Percentiles rank a stretch among this genome's conserved stretches.
Evolutionary conservation across 192 early-diverging fungal genomes (phyloP).

Genomic region (Podila epigama): DNA sequence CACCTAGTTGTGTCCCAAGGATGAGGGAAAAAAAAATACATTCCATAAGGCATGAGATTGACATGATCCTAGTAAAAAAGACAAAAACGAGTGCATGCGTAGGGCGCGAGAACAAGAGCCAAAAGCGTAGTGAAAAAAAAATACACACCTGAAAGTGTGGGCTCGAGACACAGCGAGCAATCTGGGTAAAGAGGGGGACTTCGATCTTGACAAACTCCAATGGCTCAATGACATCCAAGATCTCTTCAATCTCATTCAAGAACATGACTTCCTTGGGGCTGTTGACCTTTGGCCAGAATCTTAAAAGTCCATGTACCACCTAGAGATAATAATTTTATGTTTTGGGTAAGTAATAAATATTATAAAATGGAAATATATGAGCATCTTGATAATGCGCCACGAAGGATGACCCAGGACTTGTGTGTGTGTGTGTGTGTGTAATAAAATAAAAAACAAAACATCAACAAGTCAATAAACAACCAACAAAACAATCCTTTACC

Average conservation of each 20-base stretch:
- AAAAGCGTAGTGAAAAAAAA: background rate
- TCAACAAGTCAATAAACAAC: no score
- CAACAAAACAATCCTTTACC: slow-evolving; percentile 50
- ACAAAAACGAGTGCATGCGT: background rate
- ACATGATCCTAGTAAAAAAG: background rate
- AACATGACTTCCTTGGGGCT: slow-evolving; percentile 99
- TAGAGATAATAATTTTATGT: no score
- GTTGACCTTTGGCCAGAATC: slow-evolving; percentile 99
- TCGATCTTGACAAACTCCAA: slow-evolving; percentile 91
- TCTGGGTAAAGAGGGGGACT: slow-evolving; percentile 90
- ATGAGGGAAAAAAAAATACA: background rate
- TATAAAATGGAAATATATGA: no score
- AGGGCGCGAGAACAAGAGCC: background rate
- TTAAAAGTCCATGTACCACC: slow-evolving; percentile 87
- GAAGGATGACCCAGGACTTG: no score
- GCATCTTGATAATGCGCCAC: no score
- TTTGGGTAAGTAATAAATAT: no score
- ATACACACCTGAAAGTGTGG: slow-evolving; percentile 92
- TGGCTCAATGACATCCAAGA: slow-evolving; percentile 94
- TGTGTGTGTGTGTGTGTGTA: no score
- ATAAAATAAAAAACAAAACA: no score
- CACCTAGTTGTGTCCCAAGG: slow-evolving; percentile 65
- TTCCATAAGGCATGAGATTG: no score
- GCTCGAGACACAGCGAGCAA: slow-evolving; percentile 92
- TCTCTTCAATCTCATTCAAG: slow-evolving; percentile 97